Percentiles rank a stretch among this genome's conserved stretches.
These are phyloP conservation scores for Asterionellopsis glacialis DNA, from an alignment of 108 stramenopile species.

Conservation along the genomic window DNA sequence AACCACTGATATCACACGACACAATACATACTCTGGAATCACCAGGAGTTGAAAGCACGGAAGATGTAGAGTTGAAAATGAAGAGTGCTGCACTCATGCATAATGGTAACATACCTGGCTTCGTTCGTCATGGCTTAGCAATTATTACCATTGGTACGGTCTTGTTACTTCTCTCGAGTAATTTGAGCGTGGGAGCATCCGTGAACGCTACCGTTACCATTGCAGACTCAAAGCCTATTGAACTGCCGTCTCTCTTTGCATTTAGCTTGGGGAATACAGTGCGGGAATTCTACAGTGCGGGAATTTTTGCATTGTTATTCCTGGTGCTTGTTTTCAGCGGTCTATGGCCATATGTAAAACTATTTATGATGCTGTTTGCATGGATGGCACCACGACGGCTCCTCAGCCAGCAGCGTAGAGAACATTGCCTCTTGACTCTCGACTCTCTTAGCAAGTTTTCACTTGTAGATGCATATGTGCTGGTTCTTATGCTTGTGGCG, in stretches of 20 bases:
- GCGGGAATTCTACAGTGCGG: conserved; percentile 75
- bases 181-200: conserved; percentile 69
- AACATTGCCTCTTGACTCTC: conserved; percentile 62
- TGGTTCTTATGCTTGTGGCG: conserved; percentile 87
- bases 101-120: conserved; percentile 9
- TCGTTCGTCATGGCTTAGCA: conserved; percentile 27
- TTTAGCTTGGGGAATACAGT: conserved; percentile 80
- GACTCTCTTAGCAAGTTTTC: conserved; percentile 89
- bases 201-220: conserved; percentile 52
- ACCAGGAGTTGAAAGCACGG: no score
- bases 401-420: conserved; percentile 32
- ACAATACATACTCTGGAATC: no score
- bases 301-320: conserved; percentile 80
- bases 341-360: conserved; percentile 89
- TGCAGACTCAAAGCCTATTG: conserved; percentile 19
- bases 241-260: conserved; percentile 51
- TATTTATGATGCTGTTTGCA: conserved; percentile 62
- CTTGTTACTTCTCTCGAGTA: conserved; percentile 55
- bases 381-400: conserved; percentile 47
- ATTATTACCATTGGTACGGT: conserved; percentile 45
- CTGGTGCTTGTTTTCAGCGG: conserved; percentile 86
- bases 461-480: conserved; percentile 86
- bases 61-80: no score
- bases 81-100: conserved; percentile 9
- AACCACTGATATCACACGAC: no score